A percentile compares a stretch with the other conserved stretches of the same genome.
Conservation (phyloP, 192 early-diverging fungal species). For the Podila horticola region DNA sequence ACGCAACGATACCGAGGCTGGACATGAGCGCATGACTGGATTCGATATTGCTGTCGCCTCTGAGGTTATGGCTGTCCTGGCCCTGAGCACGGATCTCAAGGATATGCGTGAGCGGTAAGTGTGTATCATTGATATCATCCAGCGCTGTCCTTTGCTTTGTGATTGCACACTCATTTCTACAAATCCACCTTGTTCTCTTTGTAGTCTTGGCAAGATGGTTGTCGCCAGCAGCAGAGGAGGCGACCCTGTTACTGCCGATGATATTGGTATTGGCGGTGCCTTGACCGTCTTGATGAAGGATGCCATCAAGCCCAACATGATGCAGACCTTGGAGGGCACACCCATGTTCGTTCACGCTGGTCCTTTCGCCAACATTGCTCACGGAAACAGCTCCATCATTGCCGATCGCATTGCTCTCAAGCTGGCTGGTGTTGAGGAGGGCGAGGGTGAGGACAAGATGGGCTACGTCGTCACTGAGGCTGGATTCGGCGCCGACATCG, state of each 20-base stretch:
- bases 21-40: slow-evolving; percentile 87
- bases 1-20: slow-evolving; percentile 87
- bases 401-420: slow-evolving; percentile 98
- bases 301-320: slow-evolving; percentile 97
- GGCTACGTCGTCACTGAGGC: slow-evolving; percentile 98
- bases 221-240: slow-evolving; percentile 87
- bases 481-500: slow-evolving; percentile 99
- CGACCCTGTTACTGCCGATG: slow-evolving; percentile 92
- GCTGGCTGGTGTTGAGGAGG: slow-evolving; percentile 80
- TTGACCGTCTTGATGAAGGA: slow-evolving; percentile 98
- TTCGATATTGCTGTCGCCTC: slow-evolving; percentile 99
- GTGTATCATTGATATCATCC: too few species aligned
- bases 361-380: slow-evolving; percentile 99
- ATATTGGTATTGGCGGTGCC: slow-evolving; percentile 95
- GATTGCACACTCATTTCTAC: too few species aligned
- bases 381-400: slow-evolving; percentile 96
- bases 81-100: slow-evolving; percentile 86
- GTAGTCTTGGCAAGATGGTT: slow-evolving; percentile 88
- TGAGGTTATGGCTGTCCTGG: slow-evolving; percentile 98
- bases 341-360: slow-evolving; percentile 99
- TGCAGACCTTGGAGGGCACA: slow-evolving; percentile 99
- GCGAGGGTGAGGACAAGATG: slow-evolving; percentile 59
- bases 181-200: background rate
- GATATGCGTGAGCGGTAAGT: slow-evolving; percentile 88
- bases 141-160: too few species aligned